Evolutionary conservation across 148 eudicot genomes (phyloP), one percentile per base, ranked within the genome.

Genomic region (Heliosperma pusillum): DNA sequence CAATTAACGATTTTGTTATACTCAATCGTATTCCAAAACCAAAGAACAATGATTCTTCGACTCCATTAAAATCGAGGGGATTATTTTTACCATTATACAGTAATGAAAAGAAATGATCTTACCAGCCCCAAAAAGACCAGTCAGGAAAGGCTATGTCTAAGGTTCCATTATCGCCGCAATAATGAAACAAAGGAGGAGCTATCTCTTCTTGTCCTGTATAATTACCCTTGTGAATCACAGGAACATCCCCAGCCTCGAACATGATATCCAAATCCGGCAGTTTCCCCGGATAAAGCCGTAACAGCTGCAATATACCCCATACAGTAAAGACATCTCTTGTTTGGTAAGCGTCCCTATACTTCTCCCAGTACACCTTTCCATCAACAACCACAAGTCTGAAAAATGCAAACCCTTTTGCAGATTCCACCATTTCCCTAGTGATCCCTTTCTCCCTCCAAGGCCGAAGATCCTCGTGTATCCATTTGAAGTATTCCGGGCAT

Each of bases 101-200:
- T n/a, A 55, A n/a, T 64, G 5, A 33, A 77, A 33, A 19, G 15
- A 56, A 11, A n/a, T 10, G 20, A 26, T 24, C 80, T 74, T 88
- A 90, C 94, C 94, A 90, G n/a, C 94, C 91, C 94, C 94, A 89
- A 66, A 84, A 89, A 0, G 93, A 89, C 93, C 93, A 89, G 29
- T 89, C 93, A 8, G 93, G 93, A 67, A 89, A 89, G 52, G 76
- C 85, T 21, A 89, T 89, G 40, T 90, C 94, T 67, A 84, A 77
- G 25, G 88, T 85, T 27, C 66, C 20, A 72, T 82, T 80, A 66
- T 85, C 88, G 2, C 89, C 87, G 50, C 89, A 90, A 78, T 83
- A 90, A 68, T 85, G 87, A 53, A 90, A 90, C 80, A 90, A 33
- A 20, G 88, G 87, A 36, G 89, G 85, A 15, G 86, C 81, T 16